These are phyloP conservation scores for Daldinia caldariorum DNA, from an alignment of 495 filamentous ascomycete species.

Conservation along the genomic window DNA sequence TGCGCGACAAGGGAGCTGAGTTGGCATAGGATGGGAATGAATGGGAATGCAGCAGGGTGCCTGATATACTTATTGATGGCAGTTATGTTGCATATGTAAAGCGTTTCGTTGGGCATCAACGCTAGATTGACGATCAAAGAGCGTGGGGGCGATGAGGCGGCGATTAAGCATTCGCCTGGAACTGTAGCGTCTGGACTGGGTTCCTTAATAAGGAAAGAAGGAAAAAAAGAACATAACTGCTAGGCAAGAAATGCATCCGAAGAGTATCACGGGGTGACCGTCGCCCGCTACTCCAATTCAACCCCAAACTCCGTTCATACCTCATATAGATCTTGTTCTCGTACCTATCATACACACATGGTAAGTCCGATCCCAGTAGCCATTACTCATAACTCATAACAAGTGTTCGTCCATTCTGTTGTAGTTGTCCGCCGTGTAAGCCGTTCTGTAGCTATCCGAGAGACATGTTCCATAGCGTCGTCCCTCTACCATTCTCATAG, in stretches of 20 bases:
- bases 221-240: conserved; percentile 14
- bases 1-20: conserved; percentile 33
- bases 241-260: conserved; percentile 25
- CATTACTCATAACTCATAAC: conserved; percentile 20
- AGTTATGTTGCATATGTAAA: conserved; percentile 21
- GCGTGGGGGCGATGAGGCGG: conserved; percentile 33
- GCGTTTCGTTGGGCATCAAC: conserved; percentile 41
- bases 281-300: conserved; percentile 30
- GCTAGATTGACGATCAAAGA: conserved; percentile 38
- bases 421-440: conserved; percentile 36
- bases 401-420: conserved; percentile 21
- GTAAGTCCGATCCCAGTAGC: conserved; percentile 12
- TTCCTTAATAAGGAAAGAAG: conserved; percentile 7
- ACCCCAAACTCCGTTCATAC: conserved; percentile 30
- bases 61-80: conserved; percentile 33
- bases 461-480: neutral
- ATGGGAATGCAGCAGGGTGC: conserved; percentile 28
- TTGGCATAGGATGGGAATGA: conserved; percentile 26
- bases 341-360: conserved; percentile 38
- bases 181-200: conserved; percentile 18
- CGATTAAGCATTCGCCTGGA: conserved; percentile 25
- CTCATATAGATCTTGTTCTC: conserved; percentile 26
- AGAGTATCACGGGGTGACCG: conserved; percentile 24
- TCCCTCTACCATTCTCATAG: conserved; percentile 1
- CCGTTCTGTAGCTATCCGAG: conserved; percentile 30